Conservation (phyloP, 2,329 filamentous ascomycete species). For the Sporothrix brasiliensis region DNA sequence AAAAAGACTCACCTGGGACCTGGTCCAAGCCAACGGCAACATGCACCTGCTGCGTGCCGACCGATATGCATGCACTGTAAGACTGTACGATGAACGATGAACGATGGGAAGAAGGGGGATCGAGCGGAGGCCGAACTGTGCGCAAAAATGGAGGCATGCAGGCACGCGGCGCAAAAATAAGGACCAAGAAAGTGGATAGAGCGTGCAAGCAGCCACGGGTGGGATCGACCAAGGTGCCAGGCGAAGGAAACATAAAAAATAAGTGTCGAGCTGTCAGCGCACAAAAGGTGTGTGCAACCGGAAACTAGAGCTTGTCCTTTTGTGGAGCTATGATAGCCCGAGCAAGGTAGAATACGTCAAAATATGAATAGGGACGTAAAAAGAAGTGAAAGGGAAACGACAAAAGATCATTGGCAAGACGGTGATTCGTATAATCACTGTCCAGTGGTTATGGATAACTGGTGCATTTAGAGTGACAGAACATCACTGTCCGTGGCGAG, state of each 20-base stretch:
- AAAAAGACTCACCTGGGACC: conserved; percentile 12
- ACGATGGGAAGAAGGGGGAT: neutral
- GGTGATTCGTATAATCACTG: neutral
- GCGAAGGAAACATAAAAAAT: neutral
- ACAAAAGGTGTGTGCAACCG: conserved; percentile 5
- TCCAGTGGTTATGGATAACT: conserved; percentile 2
- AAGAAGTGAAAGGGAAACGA: neutral
- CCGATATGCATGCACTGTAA: conserved; percentile 11
- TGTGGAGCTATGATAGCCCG: neutral
- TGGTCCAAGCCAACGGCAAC: conserved; percentile 20
- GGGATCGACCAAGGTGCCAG: neutral
- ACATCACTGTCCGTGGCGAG: neutral
- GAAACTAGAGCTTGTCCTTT: neutral
- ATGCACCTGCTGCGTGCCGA: conserved; percentile 22
- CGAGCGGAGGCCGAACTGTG: neutral
- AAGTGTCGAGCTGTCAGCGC: neutral
- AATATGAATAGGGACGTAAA: neutral
- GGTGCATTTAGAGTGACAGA: neutral
- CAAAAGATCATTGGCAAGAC: neutral
- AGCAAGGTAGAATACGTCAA: neutral
- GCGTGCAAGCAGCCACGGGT: neutral
- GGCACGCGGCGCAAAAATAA: conserved; percentile 3
- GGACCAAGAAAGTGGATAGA: neutral
- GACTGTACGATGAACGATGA: conserved; percentile 10
- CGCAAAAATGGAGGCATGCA: neutral